Evolutionary conservation across 2,329 filamentous ascomycete species (phyloP), one percentile per base, ranked within the genome.

Genomic region (Colletotrichum cordylinicola): DNA sequence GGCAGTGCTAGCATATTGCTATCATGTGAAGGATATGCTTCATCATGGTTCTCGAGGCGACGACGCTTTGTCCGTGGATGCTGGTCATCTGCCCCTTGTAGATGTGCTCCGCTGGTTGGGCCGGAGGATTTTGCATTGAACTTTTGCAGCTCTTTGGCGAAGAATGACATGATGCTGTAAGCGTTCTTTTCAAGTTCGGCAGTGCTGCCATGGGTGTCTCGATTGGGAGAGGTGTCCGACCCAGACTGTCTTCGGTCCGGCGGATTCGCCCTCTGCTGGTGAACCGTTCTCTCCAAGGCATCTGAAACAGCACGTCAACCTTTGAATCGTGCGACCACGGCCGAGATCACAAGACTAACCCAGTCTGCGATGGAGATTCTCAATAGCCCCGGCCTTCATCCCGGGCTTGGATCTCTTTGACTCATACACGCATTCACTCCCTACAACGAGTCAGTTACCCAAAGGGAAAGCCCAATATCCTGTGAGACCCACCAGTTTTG

Each of bases 351-450:
- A 6, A 39, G 35, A 67, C 55, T 61, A 7, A 82, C 83, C 81
- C 27, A 85, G 77, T 74, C 84, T 79, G 69, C 80, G 77, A 66
- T 84, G 84, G 27, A 86, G 73, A 39, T 79, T 82, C 43, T 85
- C 84, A 29, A 86, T 80, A 2, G 83, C 84, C 2, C 85, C 85
- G 12, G 79, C 77, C 74, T 85, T 85, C 71, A 86, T 80, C 4
- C 84, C 84, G 6, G 85, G 85, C 71, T 84, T 86, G 4, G 78
- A 79, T 37, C 80, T 80, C 73, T 82, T 83, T 2, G 78, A 69
- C 29, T 82, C 80, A 70, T 85, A 85, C 12, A 80, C 64, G 70
- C 84, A 85, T 35, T 77, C 77, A 68, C 72, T 69, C 18, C 72
- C 77, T 79, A 27, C n/a, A 1, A 16, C 35, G 1, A 71, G 2